Base-by-base conservation (phyloP, 805 yeast species). In the Pichia manshurica region DNA sequence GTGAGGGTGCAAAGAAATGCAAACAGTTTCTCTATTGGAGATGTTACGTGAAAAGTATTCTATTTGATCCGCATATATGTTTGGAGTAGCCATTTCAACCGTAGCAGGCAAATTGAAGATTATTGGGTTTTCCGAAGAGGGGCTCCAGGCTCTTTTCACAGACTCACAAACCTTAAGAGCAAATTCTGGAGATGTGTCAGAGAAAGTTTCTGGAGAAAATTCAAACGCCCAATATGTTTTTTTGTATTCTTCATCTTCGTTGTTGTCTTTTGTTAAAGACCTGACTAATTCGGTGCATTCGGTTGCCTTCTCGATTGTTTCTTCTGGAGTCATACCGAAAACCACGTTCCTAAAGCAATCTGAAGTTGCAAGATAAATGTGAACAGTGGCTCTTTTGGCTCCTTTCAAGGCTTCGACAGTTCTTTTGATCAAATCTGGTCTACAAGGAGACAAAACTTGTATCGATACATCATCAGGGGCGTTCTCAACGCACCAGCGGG, bases 21-120 rank as follows among this genome's bases (percentile, higher is more conserved):
- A 79, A 21, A 86, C 77, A 54, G 74, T 81, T 48, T 83, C 86
- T 54, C 95, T 78, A 53, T 84, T 77, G 41, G 77, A 57, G 47
- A 85, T 77, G 51, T 78, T 68, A 15, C 76, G 77, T 42, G 78
- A 62, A 57, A 85, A 85, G 63, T 76, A 84, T 70, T 85, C 95
- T 50, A 85, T 80, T 71, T 84, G 93, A 63, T 85, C 95, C 37
- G 95, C 95, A 60, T 82, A 85, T 20, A 85, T 78, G 56, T 85
- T 86, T 39, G 95, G 95, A 15, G 88, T 79, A 17, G 87, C 61
- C 79, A 84, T 78, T 66, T 85, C 95, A 17, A 85, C 91, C 13
- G 95, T 85, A 20, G 95, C 93, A 4, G 95, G 95, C 52, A 85
- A 71, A 65, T 85, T 85, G 71, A 85, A 84, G 53, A 86, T 82